phyloP scores from a whole-genome alignment of 2,329 filamentous ascomycete genomes.

The Fusarium sp. region DNA sequence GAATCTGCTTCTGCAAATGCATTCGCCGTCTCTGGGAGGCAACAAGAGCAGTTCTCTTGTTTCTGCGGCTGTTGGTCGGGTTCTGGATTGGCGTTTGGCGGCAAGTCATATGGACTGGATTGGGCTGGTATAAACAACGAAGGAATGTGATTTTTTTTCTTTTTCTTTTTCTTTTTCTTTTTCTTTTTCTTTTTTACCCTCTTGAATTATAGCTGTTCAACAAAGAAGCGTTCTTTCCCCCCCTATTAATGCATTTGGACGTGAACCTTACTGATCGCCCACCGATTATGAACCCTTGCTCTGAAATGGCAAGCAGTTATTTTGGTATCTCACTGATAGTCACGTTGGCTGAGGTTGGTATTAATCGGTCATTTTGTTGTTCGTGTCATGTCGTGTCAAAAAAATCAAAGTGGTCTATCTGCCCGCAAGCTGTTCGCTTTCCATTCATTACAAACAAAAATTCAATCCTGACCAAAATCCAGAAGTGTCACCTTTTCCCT shows the following conservation, averaged over 20 bases:
- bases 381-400: constrained; percentile 29
- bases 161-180: constrained; percentile 17
- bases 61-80: constrained; percentile 25
- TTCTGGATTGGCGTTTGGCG: constrained; percentile 39
- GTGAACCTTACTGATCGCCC: background rate
- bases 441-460: constrained; percentile 12
- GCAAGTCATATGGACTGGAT: constrained; percentile 27
- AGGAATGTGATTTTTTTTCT: constrained; percentile 21
- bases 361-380: constrained; percentile 26
- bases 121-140: constrained; percentile 29
- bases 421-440: constrained; percentile 8
- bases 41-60: constrained; percentile 9
- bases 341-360: background rate
- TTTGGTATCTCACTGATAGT: background rate
- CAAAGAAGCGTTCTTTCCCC: constrained; percentile 28
- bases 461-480: background rate
- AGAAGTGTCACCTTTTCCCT: background rate
- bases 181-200: constrained; percentile 16
- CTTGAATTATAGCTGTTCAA: constrained; percentile 35
- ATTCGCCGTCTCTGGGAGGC: background rate
- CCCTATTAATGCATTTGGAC: background rate
- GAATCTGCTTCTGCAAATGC: background rate
- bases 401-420: constrained; percentile 27
- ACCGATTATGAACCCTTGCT: background rate
- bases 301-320: background rate